Base-by-base conservation (phyloP, 768 basidiomycete genomes). In the Hortiboletus campestris region DNA sequence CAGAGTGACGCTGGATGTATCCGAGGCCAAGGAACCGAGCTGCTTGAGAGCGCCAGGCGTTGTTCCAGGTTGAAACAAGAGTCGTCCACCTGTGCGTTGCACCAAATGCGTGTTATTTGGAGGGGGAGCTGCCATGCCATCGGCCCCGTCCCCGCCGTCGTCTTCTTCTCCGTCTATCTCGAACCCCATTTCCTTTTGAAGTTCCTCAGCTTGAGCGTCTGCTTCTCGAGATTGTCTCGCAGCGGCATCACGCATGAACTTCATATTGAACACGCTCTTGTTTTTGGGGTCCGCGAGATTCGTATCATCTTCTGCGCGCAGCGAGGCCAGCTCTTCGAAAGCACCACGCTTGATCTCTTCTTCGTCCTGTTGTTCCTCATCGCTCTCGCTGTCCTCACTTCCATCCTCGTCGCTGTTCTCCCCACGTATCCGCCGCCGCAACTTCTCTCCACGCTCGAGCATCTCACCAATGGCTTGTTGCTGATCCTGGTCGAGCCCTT, bases 191-290 rank as follows among this genome's bases (percentile, higher is more conserved):
- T 92, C 90, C 58, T 76, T 76, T 58, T 84, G 73, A 56, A 96
- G 84, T 62, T 90, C 88, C 53, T 90, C 89, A 6, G 81, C 84
- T 59, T 84, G 80, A 53, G 78, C 78, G 55, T 86, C 77, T 1
- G 82, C 84, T 50, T 78, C 77, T 10, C 25, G 65, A 69, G 75
- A 62, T 80, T 86, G 81, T 59, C 91, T 78, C 6, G 82, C 83
- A 76, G 89, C 85, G 0, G 93, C 95, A 44, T 94, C 88, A 70
- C 89, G 88, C 96, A 99, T 99, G 73, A 98, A 99, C 74, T 97
- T 98, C 97, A 98, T 98, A 59, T 84, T 81, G 68, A 97, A 89
- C 11, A 98, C 80, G 57, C 89, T 84, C 72, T 88, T 89, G 46
- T 77, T 82, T 65, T 74, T 72, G 44, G 59, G 55, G 14, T 59